phyloP scores from a whole-genome alignment of 805 yeast species.

The Saccharomycopsis microspora region DNA sequence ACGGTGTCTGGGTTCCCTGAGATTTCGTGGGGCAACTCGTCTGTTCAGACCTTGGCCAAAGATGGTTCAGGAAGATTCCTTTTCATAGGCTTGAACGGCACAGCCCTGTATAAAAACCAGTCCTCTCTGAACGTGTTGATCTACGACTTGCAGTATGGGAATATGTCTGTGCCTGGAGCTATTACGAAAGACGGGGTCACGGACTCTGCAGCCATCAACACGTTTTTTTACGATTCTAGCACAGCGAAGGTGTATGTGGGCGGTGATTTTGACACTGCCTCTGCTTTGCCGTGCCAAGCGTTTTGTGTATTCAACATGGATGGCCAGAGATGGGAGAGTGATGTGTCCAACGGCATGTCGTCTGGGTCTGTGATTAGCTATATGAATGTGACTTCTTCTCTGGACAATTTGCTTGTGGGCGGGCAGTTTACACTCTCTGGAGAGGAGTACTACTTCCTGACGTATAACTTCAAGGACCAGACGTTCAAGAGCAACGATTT shows the following conservation, averaged over 20 bases:
- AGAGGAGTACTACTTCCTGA: conserved; percentile 31
- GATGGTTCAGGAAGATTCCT: conserved; percentile 20
- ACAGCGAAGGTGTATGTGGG: conserved; percentile 48
- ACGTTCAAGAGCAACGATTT: conserved; percentile 18
- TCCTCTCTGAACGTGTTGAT: conserved; percentile 35
- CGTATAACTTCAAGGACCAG: conserved; percentile 39
- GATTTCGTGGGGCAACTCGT: conserved; percentile 12
- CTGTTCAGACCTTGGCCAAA: conserved; percentile 8
- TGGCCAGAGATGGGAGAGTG: conserved; percentile 43
- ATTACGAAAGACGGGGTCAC: conserved; percentile 27
- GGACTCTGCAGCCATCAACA: conserved; percentile 28
- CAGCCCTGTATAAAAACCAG: conserved; percentile 20
- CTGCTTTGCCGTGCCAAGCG: conserved; percentile 43
- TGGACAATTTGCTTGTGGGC: conserved; percentile 27
- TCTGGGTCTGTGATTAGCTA: conserved; percentile 41
- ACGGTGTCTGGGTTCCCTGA: conserved; percentile 16
- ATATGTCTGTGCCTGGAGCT: conserved; percentile 35
- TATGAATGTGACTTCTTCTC: conserved; percentile 33
- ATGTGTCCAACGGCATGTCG: conserved; percentile 22
- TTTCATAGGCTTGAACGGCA: conserved; percentile 35
- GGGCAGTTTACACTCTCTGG: conserved; percentile 42
- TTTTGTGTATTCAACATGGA: conserved; percentile 56
- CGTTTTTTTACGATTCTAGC: conserved; percentile 30
- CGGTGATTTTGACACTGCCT: conserved; percentile 57
- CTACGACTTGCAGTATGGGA: conserved; percentile 35